Conservation (phyloP, 2,329 filamentous ascomycete genomes). For the Pseudogymnoascus sp. region DNA sequence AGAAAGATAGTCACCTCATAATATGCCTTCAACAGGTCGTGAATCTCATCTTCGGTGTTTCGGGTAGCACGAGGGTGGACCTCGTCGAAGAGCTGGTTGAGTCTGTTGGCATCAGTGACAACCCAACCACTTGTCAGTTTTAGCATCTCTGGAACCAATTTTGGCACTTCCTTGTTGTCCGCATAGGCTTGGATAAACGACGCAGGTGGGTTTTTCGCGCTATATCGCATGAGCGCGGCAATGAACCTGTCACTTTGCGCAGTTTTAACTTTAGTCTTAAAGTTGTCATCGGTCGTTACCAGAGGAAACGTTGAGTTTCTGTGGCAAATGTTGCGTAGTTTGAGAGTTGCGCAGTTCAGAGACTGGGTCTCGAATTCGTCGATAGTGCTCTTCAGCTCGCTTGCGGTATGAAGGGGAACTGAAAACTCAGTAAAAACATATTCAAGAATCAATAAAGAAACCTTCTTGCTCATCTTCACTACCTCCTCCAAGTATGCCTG, state of each 20-base stretch:
- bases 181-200: constrained; percentile 1
- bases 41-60: constrained; percentile 29
- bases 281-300: constrained; percentile 14
- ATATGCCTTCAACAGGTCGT: constrained; percentile 31
- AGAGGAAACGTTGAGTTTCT: constrained; percentile 11
- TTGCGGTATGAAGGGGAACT: background rate
- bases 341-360: too few species aligned
- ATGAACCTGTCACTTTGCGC: constrained; percentile 13
- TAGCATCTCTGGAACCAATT: background rate
- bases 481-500: constrained; percentile 21
- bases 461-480: constrained; percentile 12
- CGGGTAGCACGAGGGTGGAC: constrained; percentile 17
- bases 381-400: constrained; percentile 9
- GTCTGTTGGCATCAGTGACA: constrained; percentile 8
- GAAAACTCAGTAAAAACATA: constrained; percentile 14
- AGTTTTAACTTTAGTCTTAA: constrained; percentile 11
- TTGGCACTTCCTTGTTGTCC: background rate
- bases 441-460: constrained; percentile 16
- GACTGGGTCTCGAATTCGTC: background rate
- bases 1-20: constrained; percentile 26
- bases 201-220: constrained; percentile 4
- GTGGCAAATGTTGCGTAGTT: constrained; percentile 9
- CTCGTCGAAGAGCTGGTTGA: constrained; percentile 13
- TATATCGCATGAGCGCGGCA: constrained; percentile 14
- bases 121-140: constrained; percentile 8